phyloP scores from a whole-genome alignment of 306 rosid genomes.

The Rubus parviflorus region DNA sequence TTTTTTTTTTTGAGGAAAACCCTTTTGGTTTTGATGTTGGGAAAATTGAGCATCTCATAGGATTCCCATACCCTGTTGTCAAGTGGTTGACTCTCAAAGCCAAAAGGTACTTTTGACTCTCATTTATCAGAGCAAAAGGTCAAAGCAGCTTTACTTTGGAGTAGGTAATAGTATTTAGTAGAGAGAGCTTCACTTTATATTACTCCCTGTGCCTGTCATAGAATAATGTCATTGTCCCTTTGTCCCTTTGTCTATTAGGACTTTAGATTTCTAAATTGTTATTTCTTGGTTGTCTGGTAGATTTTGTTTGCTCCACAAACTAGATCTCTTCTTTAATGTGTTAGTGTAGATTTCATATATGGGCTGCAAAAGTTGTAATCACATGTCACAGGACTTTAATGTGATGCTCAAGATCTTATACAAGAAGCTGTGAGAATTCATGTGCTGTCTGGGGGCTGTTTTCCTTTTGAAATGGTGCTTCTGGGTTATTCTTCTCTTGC shows the following conservation, averaged over 20 bases:
- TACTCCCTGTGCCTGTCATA: neutral
- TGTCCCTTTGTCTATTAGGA: neutral
- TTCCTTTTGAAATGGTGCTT: constrained; percentile 29
- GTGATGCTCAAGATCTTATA: constrained; percentile 22
- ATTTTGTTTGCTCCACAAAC: neutral
- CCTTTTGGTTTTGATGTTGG: constrained; percentile 18
- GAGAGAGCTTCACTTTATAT: neutral
- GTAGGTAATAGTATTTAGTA: constrained; percentile 12
- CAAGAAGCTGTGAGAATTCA: constrained; percentile 24
- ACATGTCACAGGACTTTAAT: constrained; percentile 42
- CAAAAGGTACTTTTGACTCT: constrained; percentile 27
- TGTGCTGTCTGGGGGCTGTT: constrained; percentile 9
- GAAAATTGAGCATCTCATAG: constrained; percentile 24
- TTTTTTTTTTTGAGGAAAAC: neutral
- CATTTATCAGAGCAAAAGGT: constrained; percentile 17
- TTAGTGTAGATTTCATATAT: neutral
- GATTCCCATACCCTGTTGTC: constrained; percentile 4
- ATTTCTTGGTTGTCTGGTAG: neutral
- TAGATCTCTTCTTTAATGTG: constrained; percentile 2
- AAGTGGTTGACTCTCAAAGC: constrained; percentile 11
- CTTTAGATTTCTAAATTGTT: neutral
- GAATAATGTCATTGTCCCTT: neutral
- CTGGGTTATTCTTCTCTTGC: constrained; percentile 31
- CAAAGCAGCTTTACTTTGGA: constrained; percentile 22
- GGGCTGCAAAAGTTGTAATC: constrained; percentile 18